Evolutionary conservation across 1,139 yeast species (phyloP).

Genomic region (Taphrina sp.): DNA sequence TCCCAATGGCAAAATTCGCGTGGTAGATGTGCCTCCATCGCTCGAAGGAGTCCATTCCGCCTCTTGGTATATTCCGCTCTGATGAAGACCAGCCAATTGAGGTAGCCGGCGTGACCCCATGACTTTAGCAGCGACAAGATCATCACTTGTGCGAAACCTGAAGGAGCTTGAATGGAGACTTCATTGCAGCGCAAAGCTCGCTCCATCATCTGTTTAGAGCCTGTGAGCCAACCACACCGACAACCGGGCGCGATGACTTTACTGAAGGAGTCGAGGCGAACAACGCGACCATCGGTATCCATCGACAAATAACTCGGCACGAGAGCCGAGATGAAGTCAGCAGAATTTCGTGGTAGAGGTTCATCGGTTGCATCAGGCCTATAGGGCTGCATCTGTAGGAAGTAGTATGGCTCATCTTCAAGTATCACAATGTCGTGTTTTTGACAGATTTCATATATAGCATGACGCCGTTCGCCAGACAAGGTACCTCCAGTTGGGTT

Average conservation of each 20-base stretch:
- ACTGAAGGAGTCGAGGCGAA: slow-evolving; percentile 87
- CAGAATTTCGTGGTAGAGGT: slow-evolving; percentile 46
- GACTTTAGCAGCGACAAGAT: slow-evolving; percentile 61
- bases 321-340: slow-evolving; percentile 63
- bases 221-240: slow-evolving; percentile 89
- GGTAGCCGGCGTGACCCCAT: slow-evolving; percentile 74
- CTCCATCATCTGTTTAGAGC: slow-evolving; percentile 64
- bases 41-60: slow-evolving; percentile 73
- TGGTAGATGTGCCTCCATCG: slow-evolving; percentile 63
- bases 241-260: slow-evolving; percentile 91
- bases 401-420: slow-evolving; percentile 92
- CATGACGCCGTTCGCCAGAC: slow-evolving; percentile 66
- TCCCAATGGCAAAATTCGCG: slow-evolving; percentile 53
- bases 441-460: slow-evolving; percentile 67
- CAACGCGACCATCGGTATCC: slow-evolving; percentile 86
- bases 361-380: slow-evolving; percentile 45
- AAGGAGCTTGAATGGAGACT: slow-evolving; percentile 75
- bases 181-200: slow-evolving; percentile 73
- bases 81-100: slow-evolving; percentile 85
- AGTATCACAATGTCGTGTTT: slow-evolving; percentile 75
- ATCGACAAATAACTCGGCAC: slow-evolving; percentile 75
- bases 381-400: slow-evolving; percentile 65
- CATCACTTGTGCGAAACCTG: slow-evolving; percentile 76
- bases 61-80: slow-evolving; percentile 77
- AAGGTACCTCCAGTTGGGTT: slow-evolving; percentile 90